Evolutionary conservation across 2,329 filamentous ascomycete species (phyloP).

Genomic region (Microsporum audouinii): DNA sequence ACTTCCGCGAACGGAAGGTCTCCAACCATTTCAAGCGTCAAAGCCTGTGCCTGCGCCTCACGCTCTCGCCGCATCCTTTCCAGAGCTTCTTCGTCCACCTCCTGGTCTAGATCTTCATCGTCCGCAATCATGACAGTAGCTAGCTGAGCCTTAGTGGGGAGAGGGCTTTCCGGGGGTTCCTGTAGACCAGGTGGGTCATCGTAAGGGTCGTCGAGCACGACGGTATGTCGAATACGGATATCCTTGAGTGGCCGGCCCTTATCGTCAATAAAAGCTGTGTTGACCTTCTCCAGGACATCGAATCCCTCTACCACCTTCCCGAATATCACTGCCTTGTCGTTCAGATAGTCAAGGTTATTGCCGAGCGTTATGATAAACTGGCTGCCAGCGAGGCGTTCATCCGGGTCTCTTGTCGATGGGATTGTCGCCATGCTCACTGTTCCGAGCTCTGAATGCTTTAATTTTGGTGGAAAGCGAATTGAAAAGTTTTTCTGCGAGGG

Average conservation of each 20-base stretch:
- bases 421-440: slow-evolving; percentile 98
- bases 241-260: slow-evolving; percentile 81
- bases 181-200: slow-evolving; percentile 66
- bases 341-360: slow-evolving; percentile 77
- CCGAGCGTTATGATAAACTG: slow-evolving; percentile 91
- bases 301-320: slow-evolving; percentile 94
- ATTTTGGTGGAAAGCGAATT: slow-evolving; percentile 72
- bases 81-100: slow-evolving; percentile 66
- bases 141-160: slow-evolving; percentile 72
- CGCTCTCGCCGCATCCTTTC: slow-evolving; percentile 74
- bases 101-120: slow-evolving; percentile 68
- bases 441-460: slow-evolving; percentile 79
- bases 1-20: slow-evolving; percentile 96
- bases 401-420: slow-evolving; percentile 61
- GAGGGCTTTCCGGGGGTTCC: slow-evolving; percentile 67
- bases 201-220: slow-evolving; percentile 84
- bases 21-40: slow-evolving; percentile 95
- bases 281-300: slow-evolving; percentile 86
- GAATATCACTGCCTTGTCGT: slow-evolving; percentile 90
- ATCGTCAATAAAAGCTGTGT: slow-evolving; percentile 75
- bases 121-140: slow-evolving; percentile 86
- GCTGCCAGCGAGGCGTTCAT: slow-evolving; percentile 70
- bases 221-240: slow-evolving; percentile 86
- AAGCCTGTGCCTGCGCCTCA: slow-evolving; percentile 82
- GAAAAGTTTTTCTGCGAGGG: slow-evolving; percentile 64